Evolutionary conservation across 441 rosid species (phyloP), one percentile per base, ranked within the genome.

Genomic region (Jatropha podagrica): DNA sequence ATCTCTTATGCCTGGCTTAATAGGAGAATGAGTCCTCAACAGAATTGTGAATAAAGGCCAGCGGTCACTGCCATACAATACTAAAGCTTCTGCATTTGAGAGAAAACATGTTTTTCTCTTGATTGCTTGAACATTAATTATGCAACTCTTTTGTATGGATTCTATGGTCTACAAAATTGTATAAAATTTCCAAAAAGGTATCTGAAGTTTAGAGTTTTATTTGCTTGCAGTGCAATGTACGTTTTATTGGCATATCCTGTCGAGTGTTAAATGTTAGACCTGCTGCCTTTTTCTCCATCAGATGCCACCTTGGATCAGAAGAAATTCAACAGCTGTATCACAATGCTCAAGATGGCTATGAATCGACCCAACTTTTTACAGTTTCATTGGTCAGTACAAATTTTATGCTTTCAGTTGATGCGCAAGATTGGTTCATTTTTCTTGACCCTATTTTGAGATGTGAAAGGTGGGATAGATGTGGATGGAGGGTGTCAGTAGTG

Each of bases 281-380:
- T 68, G 76, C 95, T 84, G 90, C 89, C 58, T 95, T 93, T 88
- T 91, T 93, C 95, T 89, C 80, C 69, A 77, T 91, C 83, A 88
- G 84, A 79, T 91, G 98, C 80, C 80, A 77, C 77, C 88, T 90
- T 72, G 83, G 69, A 64, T 92, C 97, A 7, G 83, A 90, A 77
- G 95, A 93, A 80, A 83, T 95, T 82, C 92, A 83, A 26, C 84
- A 80, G 46, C 76, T 88, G 65, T 93, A 95, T 81, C 82, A 87
- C 64, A 79, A 68, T n/a, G 98, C 99, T 69, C 87, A 90, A 81
- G 99, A 95, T 84, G 94, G 90, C 74, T 95, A 78, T 76, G 99
- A 95, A 85, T 95, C 99, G 64, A 90, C 91, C 69, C 91, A 89
- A 74, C 89, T 95, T 60, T 83, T 82, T 85, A 83, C 95, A 15